Evolutionary conservation across 2,329 filamentous ascomycete genomes (phyloP).

Genomic region (Phaeoacremonium minimum): DNA sequence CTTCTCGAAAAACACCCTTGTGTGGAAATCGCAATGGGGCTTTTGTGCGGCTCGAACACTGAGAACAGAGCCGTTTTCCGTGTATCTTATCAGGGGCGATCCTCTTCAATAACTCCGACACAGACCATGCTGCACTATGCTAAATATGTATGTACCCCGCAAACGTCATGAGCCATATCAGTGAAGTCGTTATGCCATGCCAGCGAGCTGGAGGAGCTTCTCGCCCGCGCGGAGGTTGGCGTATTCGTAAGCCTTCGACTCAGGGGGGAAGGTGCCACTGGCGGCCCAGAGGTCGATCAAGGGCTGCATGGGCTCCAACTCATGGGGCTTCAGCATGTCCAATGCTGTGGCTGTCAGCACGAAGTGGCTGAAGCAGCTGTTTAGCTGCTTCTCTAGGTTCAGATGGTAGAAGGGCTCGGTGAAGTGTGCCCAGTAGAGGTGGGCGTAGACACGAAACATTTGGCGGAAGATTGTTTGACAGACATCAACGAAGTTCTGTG

Average conservation of each 20-base stretch:
- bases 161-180: too few species aligned
- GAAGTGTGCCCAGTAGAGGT: conserved; percentile 97
- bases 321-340: conserved; percentile 80
- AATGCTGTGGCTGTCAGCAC: conserved; percentile 75
- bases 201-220: conserved; percentile 46
- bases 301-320: conserved; percentile 93
- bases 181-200: too few species aligned
- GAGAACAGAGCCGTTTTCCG: too few species aligned
- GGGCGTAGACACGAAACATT: conserved; percentile 98
- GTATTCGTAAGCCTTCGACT: conserved; percentile 63
- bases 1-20: too few species aligned
- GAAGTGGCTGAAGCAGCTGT: conserved; percentile 86
- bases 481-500: conserved; percentile 81
- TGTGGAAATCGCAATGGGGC: too few species aligned
- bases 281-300: conserved; percentile 88
- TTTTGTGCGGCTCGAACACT: too few species aligned
- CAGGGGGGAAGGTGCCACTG: conserved; percentile 80
- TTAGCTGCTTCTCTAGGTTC: conserved; percentile 75
- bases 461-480: conserved; percentile 94
- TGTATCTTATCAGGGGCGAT: too few species aligned
- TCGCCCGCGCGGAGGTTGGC: conserved; percentile 59
- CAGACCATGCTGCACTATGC: too few species aligned
- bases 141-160: too few species aligned
- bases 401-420: conserved; percentile 79
- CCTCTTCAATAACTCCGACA: too few species aligned